These are phyloP conservation scores for Aspergillus sp. DNA, from an alignment of 2,329 filamentous ascomycete genomes.

Conservation along the genomic window DNA sequence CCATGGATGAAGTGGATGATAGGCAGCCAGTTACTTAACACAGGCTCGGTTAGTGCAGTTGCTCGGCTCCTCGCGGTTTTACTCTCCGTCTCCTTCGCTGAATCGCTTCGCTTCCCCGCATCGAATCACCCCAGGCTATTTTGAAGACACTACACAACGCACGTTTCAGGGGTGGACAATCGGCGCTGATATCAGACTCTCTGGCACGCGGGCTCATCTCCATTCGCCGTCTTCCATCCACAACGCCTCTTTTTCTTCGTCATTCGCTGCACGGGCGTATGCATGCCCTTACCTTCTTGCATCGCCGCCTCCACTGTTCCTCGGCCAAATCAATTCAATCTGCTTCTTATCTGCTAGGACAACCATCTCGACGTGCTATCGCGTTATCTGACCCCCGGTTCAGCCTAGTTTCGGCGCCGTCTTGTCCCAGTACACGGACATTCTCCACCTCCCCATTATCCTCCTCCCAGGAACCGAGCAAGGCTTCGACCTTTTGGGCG, in stretches of 20 bases:
- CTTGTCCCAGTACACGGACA: constrained; percentile 29
- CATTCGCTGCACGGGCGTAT: constrained; percentile 35
- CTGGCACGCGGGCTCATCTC: constrained; percentile 8
- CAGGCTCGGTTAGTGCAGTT: constrained; percentile 1
- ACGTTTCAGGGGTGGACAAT: constrained; percentile 15
- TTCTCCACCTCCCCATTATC: constrained; percentile 33
- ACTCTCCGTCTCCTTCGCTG: constrained; percentile 25
- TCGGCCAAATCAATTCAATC: constrained; percentile 34
- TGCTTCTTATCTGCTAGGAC: constrained; percentile 20
- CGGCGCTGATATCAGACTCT: constrained; percentile 8
- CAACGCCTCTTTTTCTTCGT: background rate
- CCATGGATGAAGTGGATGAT: background rate
- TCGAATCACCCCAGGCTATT: background rate
- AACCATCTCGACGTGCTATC: constrained; percentile 21
- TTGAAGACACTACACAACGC: background rate
- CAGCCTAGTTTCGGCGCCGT: constrained; percentile 28
- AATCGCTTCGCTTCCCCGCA: constrained; percentile 16
- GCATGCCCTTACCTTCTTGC: constrained; percentile 35
- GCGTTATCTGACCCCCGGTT: constrained; percentile 24
- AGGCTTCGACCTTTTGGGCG: constrained; percentile 45
- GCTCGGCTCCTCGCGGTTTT: background rate
- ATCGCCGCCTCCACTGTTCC: constrained; percentile 37
- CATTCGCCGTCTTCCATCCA: constrained; percentile 7
- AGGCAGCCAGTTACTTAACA: background rate
- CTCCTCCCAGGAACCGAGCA: constrained; percentile 31